phyloP scores from a whole-genome alignment of 257 asterid species.

The Pogostemon cablin region DNA sequence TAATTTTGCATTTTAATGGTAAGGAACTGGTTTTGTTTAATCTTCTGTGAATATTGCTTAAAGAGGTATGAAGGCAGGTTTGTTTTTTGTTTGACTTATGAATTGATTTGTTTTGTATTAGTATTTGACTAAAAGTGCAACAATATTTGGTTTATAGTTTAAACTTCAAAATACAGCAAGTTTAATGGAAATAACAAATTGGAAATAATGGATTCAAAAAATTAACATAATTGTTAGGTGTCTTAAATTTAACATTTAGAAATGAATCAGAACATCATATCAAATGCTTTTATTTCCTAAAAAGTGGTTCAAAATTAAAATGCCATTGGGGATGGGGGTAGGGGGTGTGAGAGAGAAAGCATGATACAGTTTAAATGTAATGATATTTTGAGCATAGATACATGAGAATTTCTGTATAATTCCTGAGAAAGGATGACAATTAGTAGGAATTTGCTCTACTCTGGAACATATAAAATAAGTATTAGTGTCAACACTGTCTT shows the following conservation, averaged over 20 bases:
- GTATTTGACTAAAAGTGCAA: not conserved
- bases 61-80: not conserved
- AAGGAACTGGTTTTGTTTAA: conserved; percentile 25
- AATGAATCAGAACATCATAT: no score
- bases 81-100: not conserved
- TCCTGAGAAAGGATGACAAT: conserved; percentile 17
- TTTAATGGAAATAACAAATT: no score
- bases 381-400: conserved; percentile 11
- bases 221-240: no score
- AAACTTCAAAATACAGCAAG: no score
- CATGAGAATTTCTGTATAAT: conserved; percentile 18
- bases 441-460: conserved; percentile 8
- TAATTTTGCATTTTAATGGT: not conserved
- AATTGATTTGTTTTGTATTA: not conserved
- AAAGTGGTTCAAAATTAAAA: no score
- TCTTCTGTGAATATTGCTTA: not conserved
- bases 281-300: no score
- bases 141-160: not conserved
- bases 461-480: conserved; percentile 3
- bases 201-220: no score
- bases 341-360: not conserved
- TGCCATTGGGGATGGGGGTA: no score
- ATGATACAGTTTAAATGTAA: not conserved
- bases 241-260: no score
- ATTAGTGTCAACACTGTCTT: conserved; percentile 29